Evolutionary conservation across 2,329 filamentous ascomycete genomes (phyloP).

Genomic region (Epichloe elymi): DNA sequence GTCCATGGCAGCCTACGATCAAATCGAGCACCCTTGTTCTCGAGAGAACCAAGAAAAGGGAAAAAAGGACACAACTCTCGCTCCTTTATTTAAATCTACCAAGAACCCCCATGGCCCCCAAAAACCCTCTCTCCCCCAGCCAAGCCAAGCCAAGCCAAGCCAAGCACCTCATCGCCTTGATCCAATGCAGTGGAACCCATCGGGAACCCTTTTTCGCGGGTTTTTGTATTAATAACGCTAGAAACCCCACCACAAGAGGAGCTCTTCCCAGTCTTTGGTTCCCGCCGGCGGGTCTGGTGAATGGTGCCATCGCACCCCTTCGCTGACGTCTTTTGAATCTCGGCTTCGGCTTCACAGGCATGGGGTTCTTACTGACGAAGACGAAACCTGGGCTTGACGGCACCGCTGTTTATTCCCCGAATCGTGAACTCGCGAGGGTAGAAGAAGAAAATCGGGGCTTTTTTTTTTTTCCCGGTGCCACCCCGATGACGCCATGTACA

Average conservation of each 20-base stretch:
- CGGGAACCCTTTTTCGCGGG: neutral
- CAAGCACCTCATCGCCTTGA: neutral
- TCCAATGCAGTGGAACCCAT: neutral
- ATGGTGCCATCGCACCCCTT: slow-evolving; percentile 11
- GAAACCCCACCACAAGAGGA: neutral
- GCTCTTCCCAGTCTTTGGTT: neutral
- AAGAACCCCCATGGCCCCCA: neutral
- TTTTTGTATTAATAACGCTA: too few species aligned
- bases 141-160: neutral
- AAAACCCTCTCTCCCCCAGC: neutral
- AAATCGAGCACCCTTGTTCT: neutral
- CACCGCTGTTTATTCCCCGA: too few species aligned
- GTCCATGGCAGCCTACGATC: neutral
- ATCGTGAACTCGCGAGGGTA: too few species aligned
- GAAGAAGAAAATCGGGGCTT: too few species aligned
- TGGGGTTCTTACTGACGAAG: too few species aligned
- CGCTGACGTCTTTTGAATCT: slow-evolving; percentile 7
- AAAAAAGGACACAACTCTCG: neutral
- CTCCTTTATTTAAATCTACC: too few species aligned
- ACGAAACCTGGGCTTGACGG: too few species aligned
- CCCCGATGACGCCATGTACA: slow-evolving; percentile 16
- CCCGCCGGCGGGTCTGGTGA: slow-evolving; percentile 5
- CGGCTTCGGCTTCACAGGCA: too few species aligned
- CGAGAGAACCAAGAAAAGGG: neutral
- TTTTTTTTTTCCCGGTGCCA: neutral